These are phyloP conservation scores for Cordyceps tenuipes DNA, from an alignment of 2,329 filamentous ascomycete species.

Conservation along the genomic window DNA sequence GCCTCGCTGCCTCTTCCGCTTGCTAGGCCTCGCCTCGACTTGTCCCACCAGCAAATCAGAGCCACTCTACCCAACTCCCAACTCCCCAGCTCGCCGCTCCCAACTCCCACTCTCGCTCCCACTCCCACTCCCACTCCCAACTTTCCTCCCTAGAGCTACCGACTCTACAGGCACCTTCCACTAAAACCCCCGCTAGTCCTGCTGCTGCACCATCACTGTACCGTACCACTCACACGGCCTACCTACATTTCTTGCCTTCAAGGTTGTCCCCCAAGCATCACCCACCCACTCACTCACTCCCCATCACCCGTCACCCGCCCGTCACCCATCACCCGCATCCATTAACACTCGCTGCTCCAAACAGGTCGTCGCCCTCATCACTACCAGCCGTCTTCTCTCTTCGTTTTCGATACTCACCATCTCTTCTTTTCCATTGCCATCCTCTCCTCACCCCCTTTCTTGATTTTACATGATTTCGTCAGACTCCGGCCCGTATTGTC, in stretches of 20 bases:
- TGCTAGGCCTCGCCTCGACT: not conserved
- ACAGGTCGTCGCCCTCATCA: constrained; percentile 13
- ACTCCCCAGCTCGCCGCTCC: too few relatives aligned
- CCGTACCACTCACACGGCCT: too few relatives aligned
- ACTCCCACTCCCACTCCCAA: too few relatives aligned
- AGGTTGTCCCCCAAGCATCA: not conserved
- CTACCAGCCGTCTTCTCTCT: constrained; percentile 5
- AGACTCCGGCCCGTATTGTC: constrained; percentile 26
- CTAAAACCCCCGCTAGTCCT: too few relatives aligned
- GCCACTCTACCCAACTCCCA: too few relatives aligned
- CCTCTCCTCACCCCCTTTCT: constrained; percentile 13
- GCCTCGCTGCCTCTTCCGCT: not conserved
- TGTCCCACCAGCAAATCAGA: too few relatives aligned
- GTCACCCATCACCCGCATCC: not conserved
- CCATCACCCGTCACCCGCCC: not conserved
- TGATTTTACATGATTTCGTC: constrained; percentile 41
- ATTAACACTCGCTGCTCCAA: constrained; percentile 2
- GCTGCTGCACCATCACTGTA: too few relatives aligned
- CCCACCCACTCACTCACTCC: not conserved
- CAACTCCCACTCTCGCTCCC: too few relatives aligned
- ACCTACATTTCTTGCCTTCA: too few relatives aligned
- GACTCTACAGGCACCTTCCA: too few relatives aligned
- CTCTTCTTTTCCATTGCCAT: constrained; percentile 10
- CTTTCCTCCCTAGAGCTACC: too few relatives aligned
- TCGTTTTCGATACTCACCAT: constrained; percentile 8